Evolutionary conservation across 805 yeast genomes (phyloP).

Genomic region (Kodamaea restingae): DNA sequence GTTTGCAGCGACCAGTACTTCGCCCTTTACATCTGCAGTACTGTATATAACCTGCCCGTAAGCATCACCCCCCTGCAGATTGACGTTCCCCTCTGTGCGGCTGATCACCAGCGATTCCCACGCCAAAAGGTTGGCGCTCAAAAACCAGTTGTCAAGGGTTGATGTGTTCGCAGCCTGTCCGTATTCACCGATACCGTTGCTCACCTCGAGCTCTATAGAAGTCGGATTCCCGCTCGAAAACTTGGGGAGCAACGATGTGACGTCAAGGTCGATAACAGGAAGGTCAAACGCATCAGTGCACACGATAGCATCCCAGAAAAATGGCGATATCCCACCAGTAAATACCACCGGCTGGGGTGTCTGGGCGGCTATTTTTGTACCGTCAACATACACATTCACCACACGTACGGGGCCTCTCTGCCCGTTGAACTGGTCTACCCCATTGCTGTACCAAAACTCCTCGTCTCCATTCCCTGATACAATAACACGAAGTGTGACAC

Average conservation of each 20-base stretch:
- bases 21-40: background rate
- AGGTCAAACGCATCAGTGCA: conserved; percentile 71
- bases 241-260: conserved; percentile 66
- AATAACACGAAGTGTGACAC: conserved; percentile 54
- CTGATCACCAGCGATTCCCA: conserved; percentile 39
- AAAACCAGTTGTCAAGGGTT: conserved; percentile 56
- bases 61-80: background rate
- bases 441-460: conserved; percentile 78
- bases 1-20: too few relatives aligned
- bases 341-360: conserved; percentile 71
- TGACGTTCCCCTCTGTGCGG: background rate
- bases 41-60: background rate
- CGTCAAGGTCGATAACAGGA: conserved; percentile 63
- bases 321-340: conserved; percentile 80
- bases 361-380: conserved; percentile 53
- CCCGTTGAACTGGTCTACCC: conserved; percentile 44
- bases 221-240: conserved; percentile 43
- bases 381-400: conserved; percentile 59
- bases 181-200: conserved; percentile 47
- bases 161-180: conserved; percentile 16
- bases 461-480: conserved; percentile 76
- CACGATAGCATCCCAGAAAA: conserved; percentile 78
- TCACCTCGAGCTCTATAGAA: conserved; percentile 43
- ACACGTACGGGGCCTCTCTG: conserved; percentile 68
- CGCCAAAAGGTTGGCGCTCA: conserved; percentile 51